phyloP scores from a whole-genome alignment of 2,329 filamentous ascomycete species.

The Sporothrix curviconia region DNA sequence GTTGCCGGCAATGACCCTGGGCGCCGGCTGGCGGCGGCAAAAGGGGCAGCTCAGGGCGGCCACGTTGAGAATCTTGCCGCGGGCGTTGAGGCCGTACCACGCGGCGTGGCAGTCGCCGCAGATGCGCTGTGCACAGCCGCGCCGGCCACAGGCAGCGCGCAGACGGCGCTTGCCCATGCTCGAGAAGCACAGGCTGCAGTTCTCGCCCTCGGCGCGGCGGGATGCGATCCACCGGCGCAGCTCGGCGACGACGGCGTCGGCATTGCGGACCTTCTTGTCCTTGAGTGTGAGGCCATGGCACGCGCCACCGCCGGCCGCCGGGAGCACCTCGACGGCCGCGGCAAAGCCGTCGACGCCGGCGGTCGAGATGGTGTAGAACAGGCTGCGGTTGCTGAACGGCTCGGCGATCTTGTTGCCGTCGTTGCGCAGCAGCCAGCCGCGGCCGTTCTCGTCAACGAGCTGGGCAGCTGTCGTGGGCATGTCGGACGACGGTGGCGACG shows the following conservation, averaged over 20 bases:
- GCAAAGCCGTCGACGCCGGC: conserved; percentile 20
- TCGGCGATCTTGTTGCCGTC: conserved; percentile 28
- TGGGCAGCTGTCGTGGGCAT: conserved; percentile 32
- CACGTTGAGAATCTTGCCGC: conserved; percentile 39
- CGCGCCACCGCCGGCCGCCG: not conserved
- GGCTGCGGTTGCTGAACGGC: conserved; percentile 31
- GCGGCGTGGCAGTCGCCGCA: conserved; percentile 33
- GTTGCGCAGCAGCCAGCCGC: conserved; percentile 39
- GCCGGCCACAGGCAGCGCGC: conserved; percentile 38
- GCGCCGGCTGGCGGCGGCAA: conserved; percentile 38
- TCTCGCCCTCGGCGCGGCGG: conserved; percentile 32
- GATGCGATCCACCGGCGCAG: conserved; percentile 33
- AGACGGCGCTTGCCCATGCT: conserved; percentile 30
- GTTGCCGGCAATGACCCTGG: conserved; percentile 30
- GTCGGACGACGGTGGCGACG: conserved; percentile 30
- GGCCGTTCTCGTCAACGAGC: conserved; percentile 36
- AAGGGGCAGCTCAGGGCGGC: conserved; percentile 45
- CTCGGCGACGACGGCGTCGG: conserved; percentile 26
- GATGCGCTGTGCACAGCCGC: conserved; percentile 37
- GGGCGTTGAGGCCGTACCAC: conserved; percentile 43
- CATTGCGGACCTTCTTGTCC: conserved; percentile 37
- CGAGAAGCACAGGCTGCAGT: conserved; percentile 42
- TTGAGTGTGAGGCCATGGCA: conserved; percentile 22
- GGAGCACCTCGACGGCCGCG: conserved; percentile 19
- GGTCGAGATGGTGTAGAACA: conserved; percentile 32